A percentile compares a stretch with the other conserved stretches of the same genome.
These are phyloP conservation scores for Vickermania ingenoplastis DNA, from an alignment of 208 protist species.

Conservation along the genomic window DNA sequence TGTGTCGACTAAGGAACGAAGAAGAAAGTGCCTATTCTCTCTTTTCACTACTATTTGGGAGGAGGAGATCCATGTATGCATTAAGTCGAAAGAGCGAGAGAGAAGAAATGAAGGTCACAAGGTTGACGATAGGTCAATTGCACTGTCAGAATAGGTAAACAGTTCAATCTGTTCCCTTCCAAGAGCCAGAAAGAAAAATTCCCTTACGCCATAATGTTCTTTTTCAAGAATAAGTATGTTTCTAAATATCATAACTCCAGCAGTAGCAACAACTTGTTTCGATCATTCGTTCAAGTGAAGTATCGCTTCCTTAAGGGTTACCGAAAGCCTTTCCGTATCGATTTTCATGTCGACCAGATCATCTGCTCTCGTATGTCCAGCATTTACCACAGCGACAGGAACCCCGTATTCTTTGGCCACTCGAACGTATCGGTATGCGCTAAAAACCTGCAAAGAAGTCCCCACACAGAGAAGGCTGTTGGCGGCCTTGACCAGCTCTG, in stretches of 20 bases:
- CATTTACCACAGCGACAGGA: slow-evolving; percentile 59
- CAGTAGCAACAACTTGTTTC: neutral
- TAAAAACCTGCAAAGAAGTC: slow-evolving; percentile 71
- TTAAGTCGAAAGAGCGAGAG: neutral
- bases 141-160: too few species aligned
- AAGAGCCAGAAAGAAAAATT: too few species aligned
- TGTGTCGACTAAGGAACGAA: too few species aligned
- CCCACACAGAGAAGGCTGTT: slow-evolving; percentile 59
- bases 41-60: too few species aligned
- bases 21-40: too few species aligned
- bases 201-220: too few species aligned
- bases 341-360: slow-evolving; percentile 42
- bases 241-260: neutral
- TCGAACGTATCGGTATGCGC: slow-evolving; percentile 56
- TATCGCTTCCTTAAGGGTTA: slow-evolving; percentile 18
- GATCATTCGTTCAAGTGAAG: neutral
- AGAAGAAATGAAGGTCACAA: neutral
- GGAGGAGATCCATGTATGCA: too few species aligned
- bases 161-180: too few species aligned
- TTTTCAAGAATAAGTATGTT: neutral
- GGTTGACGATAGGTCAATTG: too few species aligned
- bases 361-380: slow-evolving; percentile 55
- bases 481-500: slow-evolving; percentile 16
- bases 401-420: slow-evolving; percentile 34
- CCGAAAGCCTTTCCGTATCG: slow-evolving; percentile 30